phyloP scores from a whole-genome alignment of 2,329 filamentous ascomycete genomes.

The Coniochaeta ligniaria region DNA sequence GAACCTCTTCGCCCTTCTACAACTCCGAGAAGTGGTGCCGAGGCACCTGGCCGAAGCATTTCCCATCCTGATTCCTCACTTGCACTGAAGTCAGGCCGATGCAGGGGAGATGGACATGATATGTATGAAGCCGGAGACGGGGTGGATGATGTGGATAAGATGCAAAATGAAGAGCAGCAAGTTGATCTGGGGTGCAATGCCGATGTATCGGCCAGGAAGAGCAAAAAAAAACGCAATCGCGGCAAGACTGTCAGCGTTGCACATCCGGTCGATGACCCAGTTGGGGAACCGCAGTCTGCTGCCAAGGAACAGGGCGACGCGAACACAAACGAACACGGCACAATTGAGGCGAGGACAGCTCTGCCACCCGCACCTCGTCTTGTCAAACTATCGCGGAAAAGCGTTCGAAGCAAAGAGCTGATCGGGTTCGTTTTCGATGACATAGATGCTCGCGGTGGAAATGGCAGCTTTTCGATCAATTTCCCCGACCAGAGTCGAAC shows the following conservation, averaged over 20 bases:
- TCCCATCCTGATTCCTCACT: not conserved
- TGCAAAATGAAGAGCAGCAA: not conserved
- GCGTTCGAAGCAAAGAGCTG: conserved; percentile 39
- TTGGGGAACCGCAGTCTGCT: not conserved
- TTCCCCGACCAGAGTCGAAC: not conserved
- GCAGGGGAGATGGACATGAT: not conserved
- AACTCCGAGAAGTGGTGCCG: not conserved
- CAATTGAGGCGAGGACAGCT: conserved; percentile 12
- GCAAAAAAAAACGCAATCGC: not conserved
- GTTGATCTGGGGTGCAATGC: not conserved
- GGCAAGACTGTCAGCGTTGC: not conserved
- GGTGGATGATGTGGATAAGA: not conserved
- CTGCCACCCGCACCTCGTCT: conserved; percentile 22
- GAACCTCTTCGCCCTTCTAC: not conserved
- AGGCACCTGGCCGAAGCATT: not conserved
- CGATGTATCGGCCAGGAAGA: not conserved
- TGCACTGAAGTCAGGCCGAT: not conserved
- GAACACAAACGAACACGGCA: not conserved
- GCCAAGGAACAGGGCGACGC: not conserved
- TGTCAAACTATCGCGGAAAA: conserved; percentile 30
- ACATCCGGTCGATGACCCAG: not conserved
- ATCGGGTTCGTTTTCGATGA: conserved; percentile 26
- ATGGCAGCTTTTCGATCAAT: not conserved
- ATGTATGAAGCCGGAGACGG: not conserved
- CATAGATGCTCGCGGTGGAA: not conserved